Evolutionary conservation across 768 basidiomycete genomes (phyloP), one percentile per base, ranked within the genome.

Genomic region (Rhodotorula sphaerocarpa): DNA sequence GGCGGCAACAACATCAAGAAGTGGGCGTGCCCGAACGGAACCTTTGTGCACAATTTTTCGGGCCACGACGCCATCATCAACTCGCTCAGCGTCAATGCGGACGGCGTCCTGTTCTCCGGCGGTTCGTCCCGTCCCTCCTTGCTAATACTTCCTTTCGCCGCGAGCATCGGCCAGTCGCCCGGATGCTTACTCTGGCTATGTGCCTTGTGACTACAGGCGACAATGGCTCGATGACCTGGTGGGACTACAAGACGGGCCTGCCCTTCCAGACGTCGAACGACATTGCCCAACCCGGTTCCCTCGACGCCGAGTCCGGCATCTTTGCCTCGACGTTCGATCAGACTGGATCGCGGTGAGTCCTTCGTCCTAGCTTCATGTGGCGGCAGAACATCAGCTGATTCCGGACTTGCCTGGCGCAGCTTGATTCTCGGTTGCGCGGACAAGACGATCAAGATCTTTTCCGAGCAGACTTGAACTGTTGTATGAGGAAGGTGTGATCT

Each of bases 1-100:
- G 95, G 95, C n/a, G 95, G 92, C 1, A 96, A 96, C 79, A 97
- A 97, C 75, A 96, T 99, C 79, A 99, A 99, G 74, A 97, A 97
- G 75, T 99, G 93, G 93, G 95, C 93, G 72, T 96, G 90, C 71
- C 95, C 95, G 9, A 90, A 96, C 67, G 95, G 95, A 50, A 75
- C 83, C 4, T 97, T 99, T 68, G 93, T 97, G 5, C 89, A 87
- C 80, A 99, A 96, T 77, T 95, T 97, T 75, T 79, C 83, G 47
- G 95, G 95, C 0, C 95, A 97, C 75, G 90, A 95, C 65, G 89
- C 92, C 3, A 96, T 97, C 76, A 89, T 99, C 80, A 99, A 99
- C 75, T 91, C 90, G 10, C 73, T 97, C 59, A 84, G 86, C 16
- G 88, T 97, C 70, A 99, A 96, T 71, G 79, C 87, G 41, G 95